These are phyloP conservation scores for Dryas drummondii DNA, from an alignment of 306 rosid genomes.

Conservation along the genomic window DNA sequence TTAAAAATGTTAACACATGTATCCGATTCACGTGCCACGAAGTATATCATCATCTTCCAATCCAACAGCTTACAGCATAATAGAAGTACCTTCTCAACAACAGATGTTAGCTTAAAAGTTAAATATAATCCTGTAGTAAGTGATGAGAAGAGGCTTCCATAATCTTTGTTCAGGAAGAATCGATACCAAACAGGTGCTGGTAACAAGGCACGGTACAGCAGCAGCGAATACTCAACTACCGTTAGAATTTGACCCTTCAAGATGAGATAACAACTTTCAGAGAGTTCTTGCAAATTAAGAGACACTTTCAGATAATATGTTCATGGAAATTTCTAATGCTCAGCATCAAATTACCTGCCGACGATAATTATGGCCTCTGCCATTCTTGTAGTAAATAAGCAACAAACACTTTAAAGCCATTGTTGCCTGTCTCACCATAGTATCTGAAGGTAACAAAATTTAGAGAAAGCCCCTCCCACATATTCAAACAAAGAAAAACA, in stretches of 20 bases:
- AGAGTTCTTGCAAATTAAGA: constrained; percentile 18
- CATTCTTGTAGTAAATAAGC: constrained; percentile 74
- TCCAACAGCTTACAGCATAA: constrained; percentile 9
- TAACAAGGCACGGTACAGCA: constrained; percentile 75
- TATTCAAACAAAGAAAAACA: neutral
- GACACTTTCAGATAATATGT: constrained; percentile 15
- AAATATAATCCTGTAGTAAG: constrained; percentile 83
- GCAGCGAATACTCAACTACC: constrained; percentile 64
- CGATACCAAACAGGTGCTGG: constrained; percentile 93
- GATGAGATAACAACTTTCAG: constrained; percentile 34
- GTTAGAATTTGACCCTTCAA: constrained; percentile 86
- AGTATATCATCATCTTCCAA: constrained; percentile 11
- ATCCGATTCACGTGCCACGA: constrained; percentile 7
- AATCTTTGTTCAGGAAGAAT: constrained; percentile 76
- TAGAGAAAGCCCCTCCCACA: neutral
- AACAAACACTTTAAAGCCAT: constrained; percentile 90
- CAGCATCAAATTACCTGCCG: constrained; percentile 51
- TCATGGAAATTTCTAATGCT: constrained; percentile 21
- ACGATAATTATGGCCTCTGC: constrained; percentile 79
- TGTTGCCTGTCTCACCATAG: constrained; percentile 68
- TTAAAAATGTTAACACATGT: constrained; percentile 7
- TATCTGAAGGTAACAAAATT: constrained; percentile 53
- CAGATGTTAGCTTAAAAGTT: constrained; percentile 80
- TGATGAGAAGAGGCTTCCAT: constrained; percentile 89
- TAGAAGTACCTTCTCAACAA: constrained; percentile 70